These are phyloP conservation scores for Salvia sclarea DNA, from an alignment of 305 asterid species.

Conservation along the genomic window DNA sequence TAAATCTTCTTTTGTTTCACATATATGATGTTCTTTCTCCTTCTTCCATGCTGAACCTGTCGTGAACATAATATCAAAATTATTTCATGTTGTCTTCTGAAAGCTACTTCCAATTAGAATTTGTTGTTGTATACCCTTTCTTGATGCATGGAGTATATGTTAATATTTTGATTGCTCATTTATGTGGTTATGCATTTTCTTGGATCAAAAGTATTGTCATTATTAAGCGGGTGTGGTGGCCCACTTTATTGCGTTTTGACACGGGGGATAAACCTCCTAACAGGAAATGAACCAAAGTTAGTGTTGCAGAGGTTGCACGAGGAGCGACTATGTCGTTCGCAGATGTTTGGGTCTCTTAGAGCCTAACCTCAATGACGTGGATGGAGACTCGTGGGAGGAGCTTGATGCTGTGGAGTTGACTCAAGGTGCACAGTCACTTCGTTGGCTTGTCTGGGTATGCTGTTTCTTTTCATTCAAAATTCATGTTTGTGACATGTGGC, in stretches of 20 bases:
- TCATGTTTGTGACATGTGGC: not conserved
- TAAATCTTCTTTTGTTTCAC: not conserved
- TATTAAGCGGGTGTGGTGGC: conserved; percentile 22
- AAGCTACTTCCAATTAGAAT: not conserved
- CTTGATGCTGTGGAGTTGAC: conserved; percentile 62
- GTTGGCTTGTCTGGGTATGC: conserved; percentile 96
- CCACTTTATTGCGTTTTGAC: conserved; percentile 47
- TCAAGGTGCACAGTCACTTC: conserved; percentile 67
- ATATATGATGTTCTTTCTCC: not conserved
- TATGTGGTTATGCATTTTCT: not conserved
- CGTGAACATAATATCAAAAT: not conserved
- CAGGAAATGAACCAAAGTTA: conserved; percentile 62
- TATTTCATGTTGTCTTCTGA: not conserved
- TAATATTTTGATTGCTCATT: not conserved
- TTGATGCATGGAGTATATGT: not conserved
- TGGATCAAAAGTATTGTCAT: not conserved
- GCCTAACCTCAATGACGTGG: conserved; percentile 59
- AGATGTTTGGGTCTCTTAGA: conserved; percentile 64
- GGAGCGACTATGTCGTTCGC: conserved; percentile 68
- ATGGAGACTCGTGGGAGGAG: conserved; percentile 97
- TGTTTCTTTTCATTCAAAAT: not conserved
- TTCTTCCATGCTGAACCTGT: not conserved
- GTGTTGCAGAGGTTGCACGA: conserved; percentile 94
- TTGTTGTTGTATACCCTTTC: not conserved
- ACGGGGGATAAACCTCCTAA: conserved; percentile 45